Evolutionary conservation across 805 yeast genomes (phyloP), one percentile per base, ranked within the genome.

Genomic region (Metschnikowia reukaufii): DNA sequence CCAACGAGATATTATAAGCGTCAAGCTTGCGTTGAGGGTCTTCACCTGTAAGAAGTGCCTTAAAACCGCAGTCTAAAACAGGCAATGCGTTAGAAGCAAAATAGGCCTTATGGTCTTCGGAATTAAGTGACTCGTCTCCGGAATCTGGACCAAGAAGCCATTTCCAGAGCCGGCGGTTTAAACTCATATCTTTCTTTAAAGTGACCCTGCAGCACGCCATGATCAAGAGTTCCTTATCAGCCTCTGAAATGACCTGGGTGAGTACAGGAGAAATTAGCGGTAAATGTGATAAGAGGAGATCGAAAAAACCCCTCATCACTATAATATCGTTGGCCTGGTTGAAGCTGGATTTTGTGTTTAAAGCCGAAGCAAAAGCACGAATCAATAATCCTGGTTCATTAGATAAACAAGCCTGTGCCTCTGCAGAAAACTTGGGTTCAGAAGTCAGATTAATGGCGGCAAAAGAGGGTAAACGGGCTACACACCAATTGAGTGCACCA

Each of bases 111-210:
- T 82, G 64, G 18, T 31, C 37, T 6, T 51, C 42, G 5, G 44
- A 32, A 12, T 37, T 33, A 5, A 30, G 37, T 5, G 35, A 20
- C 18, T 43, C 44, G 15, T 48, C 47, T 3, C 42, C 33, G 12
- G 43, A 19, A 15, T 83, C 89, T 1, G 96, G 94, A 0, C 98
- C 97, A 23, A 92, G 65, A 6, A 94, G 68, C 96, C 97, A 94
- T 49, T 78, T 83, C 97, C 98, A 91, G 17, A 94, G 73, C 57
- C 99, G 77, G 65, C 99, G 77, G 64, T 94, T 94, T 49, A 94
- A 74, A 7, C 97, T 89, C 97, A 94, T 89, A 64, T 94, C 99
- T 56, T 83, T 84, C 37, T 85, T 81, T 36, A 89, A 68, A 2
- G 94, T 84, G 0, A 91, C 82, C 9, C 74, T 66, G 20, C 89